These are phyloP conservation scores for Phaeodactylum tricornutum DNA, from an alignment of 108 stramenopile genomes.

Conservation along the genomic window DNA sequence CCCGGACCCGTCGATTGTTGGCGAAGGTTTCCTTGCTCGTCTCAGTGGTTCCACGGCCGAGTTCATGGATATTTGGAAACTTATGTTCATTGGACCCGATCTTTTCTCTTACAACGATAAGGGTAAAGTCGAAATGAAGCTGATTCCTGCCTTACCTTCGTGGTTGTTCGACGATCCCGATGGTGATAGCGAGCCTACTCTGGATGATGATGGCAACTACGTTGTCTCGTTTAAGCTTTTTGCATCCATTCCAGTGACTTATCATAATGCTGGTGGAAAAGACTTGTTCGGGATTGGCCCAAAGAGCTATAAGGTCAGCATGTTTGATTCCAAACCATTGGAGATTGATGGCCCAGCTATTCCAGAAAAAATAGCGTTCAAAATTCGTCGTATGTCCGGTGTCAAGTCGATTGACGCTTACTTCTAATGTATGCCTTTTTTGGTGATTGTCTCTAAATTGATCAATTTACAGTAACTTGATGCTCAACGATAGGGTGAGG, in stretches of 20 bases:
- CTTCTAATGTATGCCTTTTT: conserved; percentile 52
- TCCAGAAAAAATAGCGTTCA: conserved; percentile 50
- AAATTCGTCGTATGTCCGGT: conserved; percentile 56
- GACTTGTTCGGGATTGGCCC: conserved; percentile 68
- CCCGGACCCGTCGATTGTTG: conserved; percentile 74
- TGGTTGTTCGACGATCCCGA: conserved; percentile 81
- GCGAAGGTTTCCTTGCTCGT: conserved; percentile 86
- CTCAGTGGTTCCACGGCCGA: conserved; percentile 94
- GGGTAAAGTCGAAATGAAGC: conserved; percentile 64
- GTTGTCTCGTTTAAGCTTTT: conserved; percentile 85
- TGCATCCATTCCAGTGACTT: conserved; percentile 77
- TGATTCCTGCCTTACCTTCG: conserved; percentile 81
- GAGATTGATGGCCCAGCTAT: conserved; percentile 48
- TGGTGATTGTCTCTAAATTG: no score
- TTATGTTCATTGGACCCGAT: conserved; percentile 86
- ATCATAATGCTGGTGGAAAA: conserved; percentile 77
- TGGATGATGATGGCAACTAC: conserved; percentile 71
- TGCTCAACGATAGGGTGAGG: no score
- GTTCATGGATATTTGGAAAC: conserved; percentile 89
- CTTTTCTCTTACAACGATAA: conserved; percentile 65
- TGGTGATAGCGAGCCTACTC: conserved; percentile 25
- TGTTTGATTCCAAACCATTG: conserved; percentile 56
- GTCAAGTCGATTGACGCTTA: conserved; percentile 76
- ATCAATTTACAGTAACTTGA: no score
- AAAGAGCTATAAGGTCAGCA: conserved; percentile 62